Base-by-base conservation (phyloP, 2,329 filamentous ascomycete species). In the Ophiostoma angusticollis region DNA sequence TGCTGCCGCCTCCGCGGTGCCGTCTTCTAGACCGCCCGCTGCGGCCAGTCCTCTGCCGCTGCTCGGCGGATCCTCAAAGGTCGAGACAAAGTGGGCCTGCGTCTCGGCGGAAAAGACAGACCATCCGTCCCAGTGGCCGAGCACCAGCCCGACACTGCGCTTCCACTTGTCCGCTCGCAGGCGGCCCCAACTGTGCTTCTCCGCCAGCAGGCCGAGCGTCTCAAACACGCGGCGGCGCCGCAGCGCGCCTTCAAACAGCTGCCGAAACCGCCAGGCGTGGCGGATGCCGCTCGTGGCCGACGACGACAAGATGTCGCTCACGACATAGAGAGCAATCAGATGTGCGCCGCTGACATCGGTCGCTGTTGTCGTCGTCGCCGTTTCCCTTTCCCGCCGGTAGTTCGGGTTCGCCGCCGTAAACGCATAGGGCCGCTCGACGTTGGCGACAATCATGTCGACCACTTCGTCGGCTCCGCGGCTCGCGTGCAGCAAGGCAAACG, bases 401-500 rank as follows among this genome's bases (percentile, higher is more conserved):
- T 72, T 64, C 0, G 77, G 73, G 43, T 84, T 87, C 18, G 81
- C 82, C 6, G 70, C 71, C 1, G 78, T 84, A 47, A 80, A 74
- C 6, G 78, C 72, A 42, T 93, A 75, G 0, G 91, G 91, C 37
- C 70, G 74, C 43, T 81, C 68, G 24, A 96, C 68, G 51, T 98
- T 96, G 1, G 77, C 70, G 0, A 93, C 72, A 27, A 96, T 78
- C 60, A 93, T 74, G 35, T 89, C 74, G n/a, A 93, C 86, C 25
- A 95, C 80, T 61, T 96, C 91, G 47, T 93, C 83, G 11, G 84
- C 82, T 13, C 87, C 91, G 16, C 77, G 71, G 28, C 80, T 84
- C 2, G 86, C 83, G 55, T 96, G 85, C 3, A 79, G 80, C 40
- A 96, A 85, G 11, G 87, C 87, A 58, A 96, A 95, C 3, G 80